Evolutionary conservation across 2,329 filamentous ascomycete species (phyloP), one percentile per base, ranked within the genome.

Genomic region (Microthyrium microscopicum): DNA sequence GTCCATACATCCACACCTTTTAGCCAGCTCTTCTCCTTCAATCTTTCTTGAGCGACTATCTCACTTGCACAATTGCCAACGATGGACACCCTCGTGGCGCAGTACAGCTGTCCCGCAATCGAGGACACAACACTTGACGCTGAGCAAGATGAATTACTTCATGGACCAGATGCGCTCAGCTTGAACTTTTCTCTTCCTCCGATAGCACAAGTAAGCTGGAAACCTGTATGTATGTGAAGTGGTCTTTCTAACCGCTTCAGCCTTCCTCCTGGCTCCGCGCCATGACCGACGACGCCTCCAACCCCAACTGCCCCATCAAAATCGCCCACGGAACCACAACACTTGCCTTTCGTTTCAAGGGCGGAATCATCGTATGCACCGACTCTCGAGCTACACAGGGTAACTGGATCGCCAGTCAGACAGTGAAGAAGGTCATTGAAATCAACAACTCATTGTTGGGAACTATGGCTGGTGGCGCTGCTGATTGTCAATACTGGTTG

Each of bases 401-500:
- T 51, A 91, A 89, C 71, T 98, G 89, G 89, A 98, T 98, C 60
- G 89, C 89, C 44, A 92, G 82, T 62, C 89, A 98, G 69, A 98
- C 89, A 34, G 89, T 98, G 53, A 98, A 98, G 75, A 98, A 98
- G 70, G 89, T 98, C 46, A 95, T 98, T 53, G 84, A 93, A 69
- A 93, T 93, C 68, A 93, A 93, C 66, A 82, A 69, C 60, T 79
- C 77, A 58, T 69, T 98, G 59, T 63, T 98, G 50, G 89, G 89
- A 44, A 98, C 89, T 46, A 93, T 98, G 87, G 89, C 89, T 42
- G 89, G 89, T 58, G 89, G 89, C 61, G 89, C 89, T 52, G 89
- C 89, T 58, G 89, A 98, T 62, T 98, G 89, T 61, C 89, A 95
- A 73, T 95, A 94, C 71, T 98, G 89, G 89, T 79, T 98, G 43